A percentile compares a stretch with the other conserved stretches of the same genome.
phyloP scores from a whole-genome alignment of 192 early-diverging fungal species.

The Cetraspora pellucida region DNA sequence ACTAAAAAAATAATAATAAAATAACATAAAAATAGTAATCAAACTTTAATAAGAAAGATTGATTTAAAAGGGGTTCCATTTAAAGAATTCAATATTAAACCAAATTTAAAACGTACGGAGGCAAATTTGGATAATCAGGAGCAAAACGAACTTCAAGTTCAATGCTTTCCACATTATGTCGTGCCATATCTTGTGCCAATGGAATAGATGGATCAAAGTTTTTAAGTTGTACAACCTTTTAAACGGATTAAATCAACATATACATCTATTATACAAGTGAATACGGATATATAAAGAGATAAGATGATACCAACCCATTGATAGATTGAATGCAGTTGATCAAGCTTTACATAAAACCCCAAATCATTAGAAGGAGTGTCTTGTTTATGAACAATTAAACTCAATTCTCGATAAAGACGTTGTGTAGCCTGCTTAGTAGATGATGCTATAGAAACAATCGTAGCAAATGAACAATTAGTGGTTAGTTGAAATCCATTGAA shows the following conservation, averaged over 20 bases:
- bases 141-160: constrained; percentile 41
- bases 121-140: constrained; percentile 37
- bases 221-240: constrained; percentile 33
- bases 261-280: background rate
- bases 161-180: constrained; percentile 30
- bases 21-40: background rate
- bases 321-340: constrained; percentile 31
- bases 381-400: constrained; percentile 31
- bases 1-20: constrained; percentile 1
- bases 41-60: background rate
- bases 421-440: constrained; percentile 37
- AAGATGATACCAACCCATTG: constrained; percentile 32
- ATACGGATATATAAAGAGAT: background rate
- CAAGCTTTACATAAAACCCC: constrained; percentile 33
- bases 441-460: background rate
- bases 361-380: constrained; percentile 22
- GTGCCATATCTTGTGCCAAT: constrained; percentile 38
- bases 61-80: too few relatives aligned
- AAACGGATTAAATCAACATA: background rate
- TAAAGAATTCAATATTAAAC: background rate
- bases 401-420: constrained; percentile 32
- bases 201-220: constrained; percentile 37
- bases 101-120: constrained; percentile 30
- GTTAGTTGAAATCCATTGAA: too few relatives aligned
- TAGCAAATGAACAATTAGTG: too few relatives aligned